phyloP scores from a whole-genome alignment of 192 early-diverging fungal genomes.

The Rhizophagus clarus region DNA sequence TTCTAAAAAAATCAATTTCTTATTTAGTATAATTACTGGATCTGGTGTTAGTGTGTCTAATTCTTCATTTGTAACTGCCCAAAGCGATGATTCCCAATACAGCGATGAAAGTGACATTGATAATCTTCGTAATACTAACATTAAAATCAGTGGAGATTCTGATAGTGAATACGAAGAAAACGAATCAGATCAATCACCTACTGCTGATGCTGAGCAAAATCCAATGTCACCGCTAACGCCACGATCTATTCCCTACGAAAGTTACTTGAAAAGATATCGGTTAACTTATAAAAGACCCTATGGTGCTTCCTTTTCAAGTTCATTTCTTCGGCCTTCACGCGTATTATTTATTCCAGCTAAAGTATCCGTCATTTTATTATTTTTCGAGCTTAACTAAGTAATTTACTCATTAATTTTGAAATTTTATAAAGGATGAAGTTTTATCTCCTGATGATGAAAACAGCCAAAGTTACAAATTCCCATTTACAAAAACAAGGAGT shows the following conservation, averaged over 20 bases:
- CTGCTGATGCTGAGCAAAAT: not conserved
- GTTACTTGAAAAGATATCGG: conserved; percentile 54
- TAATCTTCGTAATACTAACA: not conserved
- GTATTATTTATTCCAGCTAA: conserved; percentile 43
- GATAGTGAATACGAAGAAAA: conserved; percentile 6
- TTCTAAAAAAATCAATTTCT: not conserved
- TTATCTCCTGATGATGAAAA: not conserved
- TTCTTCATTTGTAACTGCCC: conserved; percentile 20
- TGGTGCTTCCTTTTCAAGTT: conserved; percentile 36
- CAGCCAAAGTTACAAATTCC: conserved; percentile 13
- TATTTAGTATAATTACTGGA: not conserved
- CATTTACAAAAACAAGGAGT: conserved; percentile 21
- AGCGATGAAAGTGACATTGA: not conserved
- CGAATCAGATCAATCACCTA: not conserved
- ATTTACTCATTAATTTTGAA: conserved; percentile 5
- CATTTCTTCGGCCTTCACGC: conserved; percentile 54
- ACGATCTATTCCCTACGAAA: conserved; percentile 61
- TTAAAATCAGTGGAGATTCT: conserved; percentile 15
- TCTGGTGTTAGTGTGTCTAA: conserved; percentile 29
- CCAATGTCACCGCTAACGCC: conserved; percentile 31
- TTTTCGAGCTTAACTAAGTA: not conserved
- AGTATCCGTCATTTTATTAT: conserved; percentile 28
- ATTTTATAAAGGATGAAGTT: not conserved
- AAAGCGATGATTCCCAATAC: not conserved
- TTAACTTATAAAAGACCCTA: conserved; percentile 35